These are phyloP conservation scores for Plasmodium chabaudi DNA, from an alignment of 169 alveolate genomes.

Conservation along the genomic window DNA sequence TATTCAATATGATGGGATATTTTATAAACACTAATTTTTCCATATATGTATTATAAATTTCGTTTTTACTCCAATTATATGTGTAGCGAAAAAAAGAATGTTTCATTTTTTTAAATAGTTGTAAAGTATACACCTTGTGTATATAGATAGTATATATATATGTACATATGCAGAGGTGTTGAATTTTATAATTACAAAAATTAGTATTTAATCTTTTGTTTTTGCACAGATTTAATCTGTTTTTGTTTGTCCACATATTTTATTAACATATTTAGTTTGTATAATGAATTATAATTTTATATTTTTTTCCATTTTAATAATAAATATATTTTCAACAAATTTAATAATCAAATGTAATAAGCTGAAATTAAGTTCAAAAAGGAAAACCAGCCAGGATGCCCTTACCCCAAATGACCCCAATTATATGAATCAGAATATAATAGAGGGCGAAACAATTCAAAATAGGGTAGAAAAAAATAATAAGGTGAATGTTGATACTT, in stretches of 20 bases:
- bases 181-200: too few species aligned
- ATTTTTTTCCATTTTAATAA: conserved; percentile 22
- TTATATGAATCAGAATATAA: background rate
- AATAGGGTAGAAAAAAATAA: background rate
- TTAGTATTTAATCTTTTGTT: too few species aligned
- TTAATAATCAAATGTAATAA: conserved; percentile 9
- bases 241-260: background rate
- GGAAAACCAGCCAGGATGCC: conserved; percentile 7
- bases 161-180: too few species aligned
- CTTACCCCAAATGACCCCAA: background rate
- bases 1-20: background rate
- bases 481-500: conserved; percentile 7
- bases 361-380: conserved; percentile 15
- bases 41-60: background rate
- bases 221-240: too few species aligned
- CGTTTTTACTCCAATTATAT: too few species aligned
- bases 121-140: too few species aligned
- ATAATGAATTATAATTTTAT: conserved; percentile 28
- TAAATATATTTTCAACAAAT: conserved; percentile 8
- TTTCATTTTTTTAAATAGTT: too few species aligned
- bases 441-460: background rate
- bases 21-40: background rate
- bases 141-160: too few species aligned
- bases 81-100: too few species aligned
- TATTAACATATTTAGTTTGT: background rate